A percentile compares a stretch with the other conserved stretches of the same genome.
phyloP scores from a whole-genome alignment of 805 yeast species.

The Saccharomyces kudriavzevii region DNA sequence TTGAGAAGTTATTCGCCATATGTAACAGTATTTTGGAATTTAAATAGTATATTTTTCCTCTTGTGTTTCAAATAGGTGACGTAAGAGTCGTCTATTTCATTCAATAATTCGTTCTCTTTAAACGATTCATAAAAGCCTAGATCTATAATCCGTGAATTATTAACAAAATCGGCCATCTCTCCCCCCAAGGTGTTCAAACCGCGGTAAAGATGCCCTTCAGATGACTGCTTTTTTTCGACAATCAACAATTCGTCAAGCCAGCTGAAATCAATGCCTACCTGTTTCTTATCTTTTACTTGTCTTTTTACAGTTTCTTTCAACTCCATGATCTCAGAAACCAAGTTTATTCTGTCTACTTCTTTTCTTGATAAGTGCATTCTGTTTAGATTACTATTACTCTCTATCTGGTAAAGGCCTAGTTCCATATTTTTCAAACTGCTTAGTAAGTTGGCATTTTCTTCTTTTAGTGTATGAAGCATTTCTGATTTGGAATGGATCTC shows the following conservation, averaged over 20 bases:
- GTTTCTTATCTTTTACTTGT: conserved; percentile 5
- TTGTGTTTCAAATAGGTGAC: background rate
- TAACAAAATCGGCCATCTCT: background rate
- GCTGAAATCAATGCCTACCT: background rate
- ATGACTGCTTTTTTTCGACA: background rate
- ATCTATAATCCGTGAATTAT: background rate
- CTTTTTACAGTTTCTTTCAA: conserved; percentile 31
- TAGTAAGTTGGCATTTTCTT: conserved; percentile 8
- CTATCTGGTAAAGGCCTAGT: conserved; percentile 18
- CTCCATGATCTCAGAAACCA: conserved; percentile 39
- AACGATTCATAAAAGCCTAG: background rate
- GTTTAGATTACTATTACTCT: conserved; percentile 28
- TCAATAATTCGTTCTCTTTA: background rate
- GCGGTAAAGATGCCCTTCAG: background rate
- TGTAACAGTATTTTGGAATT: background rate
- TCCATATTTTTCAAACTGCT: conserved; percentile 13
- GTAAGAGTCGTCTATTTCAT: background rate
- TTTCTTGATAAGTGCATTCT: conserved; percentile 31
- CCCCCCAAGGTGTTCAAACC: background rate
- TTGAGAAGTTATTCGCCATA: background rate
- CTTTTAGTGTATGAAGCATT: conserved; percentile 11
- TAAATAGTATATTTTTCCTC: background rate
- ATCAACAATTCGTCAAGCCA: conserved; percentile 1
- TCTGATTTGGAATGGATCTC: conserved; percentile 3
- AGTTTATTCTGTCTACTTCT: conserved; percentile 28